Evolutionary conservation across 2,329 filamentous ascomycete species (phyloP), one percentile per base, ranked within the genome.

Genomic region (Plectosphaerella plurivora): DNA sequence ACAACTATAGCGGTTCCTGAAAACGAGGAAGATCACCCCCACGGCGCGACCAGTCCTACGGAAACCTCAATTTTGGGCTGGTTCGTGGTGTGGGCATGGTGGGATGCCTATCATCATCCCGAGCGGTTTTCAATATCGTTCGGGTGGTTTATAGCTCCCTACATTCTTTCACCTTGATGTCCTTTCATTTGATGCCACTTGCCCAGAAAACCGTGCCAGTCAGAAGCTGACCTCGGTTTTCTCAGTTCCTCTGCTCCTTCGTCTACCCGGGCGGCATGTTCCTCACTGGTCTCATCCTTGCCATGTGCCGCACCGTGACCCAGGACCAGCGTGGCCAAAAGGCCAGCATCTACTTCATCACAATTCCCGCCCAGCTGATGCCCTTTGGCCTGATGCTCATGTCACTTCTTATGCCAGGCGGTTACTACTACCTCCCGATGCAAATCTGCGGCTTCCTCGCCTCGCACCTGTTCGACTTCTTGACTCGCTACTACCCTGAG

Each of bases 381-480:
- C 94, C 94, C 3, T 88, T 86, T 65, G 86, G 87, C 57, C 88
- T 96, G 79, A 80, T 97, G 45, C 68, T 84, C 15, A 73, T 91
- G 61, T 87, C 87, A 11, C 77, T 96, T 20, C 73, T 97, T 50
- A 82, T 88, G 65, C 65, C 61, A 1, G 76, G 72, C 5, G 86
- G 86, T 11, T 76, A 77, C 36, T 59, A 68, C 3, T 71, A 71
- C 16, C 79, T 88, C 11, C 65, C 88, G 52, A 63, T 85, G 4
- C 85, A 95, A 63, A 68, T 83, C 5, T 89, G 83, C 35, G 94
- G 94, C n/a, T 77, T 99, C 11, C 58, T 96, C 44, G 89, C 92
- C 12, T 92, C 92, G 5, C 94, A 99, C 67, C 64, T 94, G 18
- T 96, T 91, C 70, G 89, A 97, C 66, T 99, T 97, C 65, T 69